Evolutionary conservation across 2,329 filamentous ascomycete species (phyloP), one percentile per base, ranked within the genome.

Genomic region (Fusarium sp.): DNA sequence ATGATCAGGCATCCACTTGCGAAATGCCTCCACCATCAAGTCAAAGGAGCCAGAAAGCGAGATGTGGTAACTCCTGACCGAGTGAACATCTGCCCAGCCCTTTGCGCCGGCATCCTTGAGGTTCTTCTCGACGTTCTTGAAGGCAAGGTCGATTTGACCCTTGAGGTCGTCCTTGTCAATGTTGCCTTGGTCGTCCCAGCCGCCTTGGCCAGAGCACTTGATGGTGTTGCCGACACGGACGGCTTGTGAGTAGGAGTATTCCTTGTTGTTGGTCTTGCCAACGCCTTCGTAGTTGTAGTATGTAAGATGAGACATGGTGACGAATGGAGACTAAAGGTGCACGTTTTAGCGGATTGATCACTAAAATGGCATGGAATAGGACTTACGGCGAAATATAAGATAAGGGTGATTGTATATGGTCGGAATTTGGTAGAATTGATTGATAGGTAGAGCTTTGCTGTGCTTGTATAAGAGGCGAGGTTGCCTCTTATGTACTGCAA

Each of bases 1-100:
- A 68, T 88, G 85, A 33, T 83, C 71, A 0, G 85, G 85, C 77
- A 85, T 83, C 75, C 81, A 86, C 65, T 82, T 82, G 58, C 77
- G 77, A 42, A 88, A 80, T 49, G 85, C 83, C 36, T 80, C 60
- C 4, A 83, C 77, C 80, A 88, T 83, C 8, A 77, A 77, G 0
- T 67, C 77, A 15, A 82, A 54, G 1, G 76, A 78, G 51, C 82
- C 79, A 16, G 80, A 79, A 4, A 84, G 75, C 2, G 76, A 79
- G 2, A 81, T 74, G 56, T 84, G 81, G 60, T 84, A 86, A 2
- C 81, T 81, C 18, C 79, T 80, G 23, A 86, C 78, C 0, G 78
- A 77, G 73, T 76, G 86, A 0, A 89, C 87, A 60, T 89, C 84
- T n/a, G 74, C 73, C 84, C 84, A 87, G 4, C 85, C 86, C 59